Base-by-base conservation (phyloP, 768 basidiomycete species). In the Mycena floridula region DNA sequence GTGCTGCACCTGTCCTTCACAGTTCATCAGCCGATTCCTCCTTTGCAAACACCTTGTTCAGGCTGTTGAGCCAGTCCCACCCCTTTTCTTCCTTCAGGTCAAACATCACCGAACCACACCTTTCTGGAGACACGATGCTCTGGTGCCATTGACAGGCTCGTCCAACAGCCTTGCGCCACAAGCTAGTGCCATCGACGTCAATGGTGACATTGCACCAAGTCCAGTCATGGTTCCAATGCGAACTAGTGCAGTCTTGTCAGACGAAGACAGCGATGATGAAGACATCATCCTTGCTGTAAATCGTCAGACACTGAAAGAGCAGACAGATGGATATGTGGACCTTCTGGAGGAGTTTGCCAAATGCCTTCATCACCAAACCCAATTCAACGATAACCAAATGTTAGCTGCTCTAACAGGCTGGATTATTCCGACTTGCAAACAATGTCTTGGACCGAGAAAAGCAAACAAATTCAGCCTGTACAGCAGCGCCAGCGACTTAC, bases 11-110 rank as follows among this genome's bases (percentile, higher is more conserved):
- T 57, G 57, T 35, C 42, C 45, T 7, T 40, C 40, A 16, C 51
- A 50, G 41, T 53, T 52, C 38, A 52, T 48, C 39, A 47, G 49
- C 37, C 15, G 48, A 8, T 35, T 44, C 40, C 48, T 48, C 7
- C 44, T 57, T 11, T 59, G 55, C 47, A 57, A 57, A 40, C 55
- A 55, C 28, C 54, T 55, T n/a, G 54, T 57, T 2, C 55, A 57
- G 35, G 53, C 55, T 12, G 47, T 50, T 9, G 16, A 30, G 28
- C 9, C 16, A 9, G 16, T n/a, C n/a, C n/a, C n/a, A n/a, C n/a
- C n/a, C n/a, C n/a, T 9, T 9, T 30, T 30, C 16, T 30, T 30
- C 28, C 28, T 30, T 30, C 9, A 30, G 16, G 28, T 30, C 9
- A 30, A n/a, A n/a, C n/a, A n/a, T n/a, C 28, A 30, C 28, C 16